phyloP scores from a whole-genome alignment of 164 flowering plant genomes.

The Cinnamomum chago region DNA sequence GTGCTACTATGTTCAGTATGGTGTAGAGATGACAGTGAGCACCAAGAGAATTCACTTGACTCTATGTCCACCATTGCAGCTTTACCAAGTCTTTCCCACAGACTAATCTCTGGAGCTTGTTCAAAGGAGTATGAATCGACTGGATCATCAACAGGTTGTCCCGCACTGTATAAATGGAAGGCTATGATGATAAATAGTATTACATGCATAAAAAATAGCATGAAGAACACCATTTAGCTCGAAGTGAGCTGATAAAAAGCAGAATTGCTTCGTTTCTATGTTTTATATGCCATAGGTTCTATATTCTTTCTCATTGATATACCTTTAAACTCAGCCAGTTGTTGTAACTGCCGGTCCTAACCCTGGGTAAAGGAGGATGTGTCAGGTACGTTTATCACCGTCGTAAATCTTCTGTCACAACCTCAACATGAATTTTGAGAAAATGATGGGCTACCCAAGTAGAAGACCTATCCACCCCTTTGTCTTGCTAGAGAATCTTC shows the following conservation, averaged over 20 bases:
- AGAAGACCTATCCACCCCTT: too few relatives aligned
- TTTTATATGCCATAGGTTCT: neutral
- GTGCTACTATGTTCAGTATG: conserved; percentile 79
- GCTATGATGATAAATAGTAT: neutral
- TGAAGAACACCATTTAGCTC: neutral
- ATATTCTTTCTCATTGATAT: too few relatives aligned
- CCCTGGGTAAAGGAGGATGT: too few relatives aligned
- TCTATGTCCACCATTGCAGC: conserved; percentile 75
- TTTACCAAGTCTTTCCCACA: conserved; percentile 93
- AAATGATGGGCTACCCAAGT: too few relatives aligned
- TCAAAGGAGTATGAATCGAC: conserved; percentile 32
- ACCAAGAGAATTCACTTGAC: conserved; percentile 83
- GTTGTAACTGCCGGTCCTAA: neutral
- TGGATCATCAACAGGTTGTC: conserved; percentile 37
- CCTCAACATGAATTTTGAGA: too few relatives aligned
- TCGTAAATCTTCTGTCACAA: too few relatives aligned
- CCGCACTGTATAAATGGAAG: conserved; percentile 42
- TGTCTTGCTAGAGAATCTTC: too few relatives aligned
- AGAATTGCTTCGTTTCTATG: too few relatives aligned
- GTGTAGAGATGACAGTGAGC: conserved; percentile 77
- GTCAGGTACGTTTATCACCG: too few relatives aligned
- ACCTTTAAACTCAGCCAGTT: neutral
- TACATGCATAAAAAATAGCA: neutral
- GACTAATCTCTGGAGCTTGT: conserved; percentile 55
- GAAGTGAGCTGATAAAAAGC: too few relatives aligned